Base-by-base conservation (phyloP, 2,329 filamentous ascomycete genomes). In the Exserohilum turcica region DNA sequence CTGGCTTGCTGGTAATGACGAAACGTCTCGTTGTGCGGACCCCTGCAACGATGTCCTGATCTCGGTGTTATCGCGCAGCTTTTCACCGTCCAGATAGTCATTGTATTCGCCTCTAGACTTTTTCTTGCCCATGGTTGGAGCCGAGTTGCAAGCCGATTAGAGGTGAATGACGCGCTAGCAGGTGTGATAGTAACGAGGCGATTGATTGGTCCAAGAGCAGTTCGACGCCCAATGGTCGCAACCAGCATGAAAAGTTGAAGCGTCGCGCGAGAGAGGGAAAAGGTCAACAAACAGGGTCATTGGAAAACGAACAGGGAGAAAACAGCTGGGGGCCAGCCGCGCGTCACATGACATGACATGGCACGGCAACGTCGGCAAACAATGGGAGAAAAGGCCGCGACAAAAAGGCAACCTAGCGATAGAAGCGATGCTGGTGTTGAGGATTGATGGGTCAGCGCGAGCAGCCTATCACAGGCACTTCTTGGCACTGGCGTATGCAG, bases 41-140 rank as follows among this genome's bases (percentile, higher is more conserved):
- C 56, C 35, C 31, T 67, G 61, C 1, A 73, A 56, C 2, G 69
- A 56, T 3, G 64, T 68, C 6, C 60, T 60, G 10, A 71, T 47
- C 2, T 66, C 52, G 6, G 64, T 48, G 33, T 69, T 71, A 45
- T 69, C 63, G 45, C 57, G 58, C 12, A 72, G 56, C 43, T 69
- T 68, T 29, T 72, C 68, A 48, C 70, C 69, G 39, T 74, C 73
- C 15, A 72, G 43, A 39, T 69, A 74, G 46, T 71, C 68, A 51
- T 74, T 74, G 62, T 74, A 73, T 53, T 61, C 67, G 31, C 54
- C 49, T 8, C 54, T 70, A 3, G 16, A 46, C 18, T 62, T 64
- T 35, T 70, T 72, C 43, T 67, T 73, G 37, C 68, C 69, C 71
- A 73, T 73, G 37, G 3, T 52, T 19, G 46, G 16, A 5, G 46